A percentile compares a stretch with the other conserved stretches of the same genome.
Conservation (phyloP, 1,284 basidiomycete genomes). For the Phylloboletellus chloephorus region DNA sequence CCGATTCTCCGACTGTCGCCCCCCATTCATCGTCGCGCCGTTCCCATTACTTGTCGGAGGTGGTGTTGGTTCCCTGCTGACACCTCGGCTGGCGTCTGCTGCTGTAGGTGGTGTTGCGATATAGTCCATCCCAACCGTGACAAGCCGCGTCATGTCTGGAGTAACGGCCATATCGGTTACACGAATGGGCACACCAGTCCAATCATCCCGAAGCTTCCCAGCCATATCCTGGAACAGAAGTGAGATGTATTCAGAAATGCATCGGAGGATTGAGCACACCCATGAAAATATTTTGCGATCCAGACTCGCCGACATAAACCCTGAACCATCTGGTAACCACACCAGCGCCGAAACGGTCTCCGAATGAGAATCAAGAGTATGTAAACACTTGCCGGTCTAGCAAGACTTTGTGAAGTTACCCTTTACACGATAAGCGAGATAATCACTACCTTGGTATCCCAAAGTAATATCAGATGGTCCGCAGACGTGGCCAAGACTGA, state of each 20-base stretch:
- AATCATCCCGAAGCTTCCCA: slow-evolving; percentile 66
- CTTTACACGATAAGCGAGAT: slow-evolving; percentile 2
- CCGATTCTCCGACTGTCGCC: slow-evolving; percentile 49
- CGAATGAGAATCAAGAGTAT: slow-evolving; percentile 64
- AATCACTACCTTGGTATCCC: slow-evolving; percentile 71
- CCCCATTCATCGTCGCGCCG: slow-evolving; percentile 31
- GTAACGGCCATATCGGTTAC: slow-evolving; percentile 85
- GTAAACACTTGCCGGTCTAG: slow-evolving; percentile 66
- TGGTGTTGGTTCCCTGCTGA: slow-evolving; percentile 36
- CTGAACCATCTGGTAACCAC: slow-evolving; percentile 85
- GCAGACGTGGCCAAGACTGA: slow-evolving; percentile 75
- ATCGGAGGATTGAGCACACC: slow-evolving; percentile 46
- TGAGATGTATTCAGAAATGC: slow-evolving; percentile 13
- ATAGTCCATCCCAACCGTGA: slow-evolving; percentile 74
- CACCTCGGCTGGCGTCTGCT: slow-evolving; percentile 27
- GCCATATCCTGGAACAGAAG: slow-evolving; percentile 54
- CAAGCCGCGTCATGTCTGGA: slow-evolving; percentile 77
- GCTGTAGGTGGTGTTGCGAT: slow-evolving; percentile 26
- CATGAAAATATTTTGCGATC: slow-evolving; percentile 87
- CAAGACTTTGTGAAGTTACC: slow-evolving; percentile 1
- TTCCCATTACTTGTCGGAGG: slow-evolving; percentile 36
- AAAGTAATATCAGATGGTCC: slow-evolving; percentile 77
- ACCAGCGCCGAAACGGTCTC: slow-evolving; percentile 84
- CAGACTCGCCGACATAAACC: slow-evolving; percentile 87
- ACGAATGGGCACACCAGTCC: slow-evolving; percentile 75